phyloP scores from a whole-genome alignment of 805 yeast genomes.

The Kodamaea leandrae region DNA sequence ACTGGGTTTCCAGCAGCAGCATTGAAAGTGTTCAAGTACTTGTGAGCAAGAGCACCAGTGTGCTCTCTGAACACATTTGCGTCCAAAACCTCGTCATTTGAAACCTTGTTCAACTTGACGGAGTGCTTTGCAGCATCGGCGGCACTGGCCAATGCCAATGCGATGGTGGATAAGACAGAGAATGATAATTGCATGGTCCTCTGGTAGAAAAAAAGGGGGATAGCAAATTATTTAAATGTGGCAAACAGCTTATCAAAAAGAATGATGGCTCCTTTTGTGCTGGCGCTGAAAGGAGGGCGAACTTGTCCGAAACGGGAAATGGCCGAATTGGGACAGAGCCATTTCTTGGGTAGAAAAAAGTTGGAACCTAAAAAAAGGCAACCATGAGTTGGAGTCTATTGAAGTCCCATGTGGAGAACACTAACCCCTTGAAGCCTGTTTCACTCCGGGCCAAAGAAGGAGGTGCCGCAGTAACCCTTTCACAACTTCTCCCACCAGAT shows the following conservation, averaged over 20 bases:
- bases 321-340: not conserved
- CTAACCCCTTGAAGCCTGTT: conserved; percentile 24
- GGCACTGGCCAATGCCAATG: conserved; percentile 31
- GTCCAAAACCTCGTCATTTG: conserved; percentile 54
- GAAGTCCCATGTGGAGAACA: conserved; percentile 25
- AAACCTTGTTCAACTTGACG: conserved; percentile 57
- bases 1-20: conserved; percentile 30
- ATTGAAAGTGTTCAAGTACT: conserved; percentile 54
- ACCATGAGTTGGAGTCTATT: conserved; percentile 11
- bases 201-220: conserved; percentile 5
- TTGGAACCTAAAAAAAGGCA: not conserved
- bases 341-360: not conserved
- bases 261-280: conserved; percentile 4
- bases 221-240: conserved; percentile 2
- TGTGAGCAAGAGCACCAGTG: conserved; percentile 56
- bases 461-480: conserved; percentile 14
- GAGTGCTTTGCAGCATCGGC: conserved; percentile 53
- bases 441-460: conserved; percentile 15
- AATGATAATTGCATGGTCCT: conserved; percentile 31
- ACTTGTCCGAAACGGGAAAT: not conserved
- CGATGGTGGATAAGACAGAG: conserved; percentile 43
- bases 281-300: not conserved
- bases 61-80: conserved; percentile 52
- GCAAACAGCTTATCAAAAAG: conserved; percentile 3
- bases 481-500: conserved; percentile 39